Evolutionary conservation across 225 moss, liverwort and hornwort species (phyloP).

Genomic region (Pseudoscleropodium purum): DNA sequence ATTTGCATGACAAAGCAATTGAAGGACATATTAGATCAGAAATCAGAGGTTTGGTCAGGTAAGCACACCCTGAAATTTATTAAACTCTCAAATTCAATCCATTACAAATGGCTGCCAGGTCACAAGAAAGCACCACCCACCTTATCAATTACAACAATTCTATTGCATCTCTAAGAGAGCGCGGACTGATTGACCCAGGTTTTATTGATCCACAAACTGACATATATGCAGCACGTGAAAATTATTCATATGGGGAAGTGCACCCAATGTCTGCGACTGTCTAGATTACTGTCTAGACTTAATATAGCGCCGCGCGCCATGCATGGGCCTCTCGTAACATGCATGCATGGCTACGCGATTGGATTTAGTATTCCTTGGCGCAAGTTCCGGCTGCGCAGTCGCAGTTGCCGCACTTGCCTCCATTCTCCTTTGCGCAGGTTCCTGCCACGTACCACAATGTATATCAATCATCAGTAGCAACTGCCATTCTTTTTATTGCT

Average conservation of each 20-base stretch:
- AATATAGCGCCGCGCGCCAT: background rate
- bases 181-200: background rate
- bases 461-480: background rate
- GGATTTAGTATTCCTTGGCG: slow-evolving; percentile 15
- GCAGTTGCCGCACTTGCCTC: slow-evolving; percentile 34
- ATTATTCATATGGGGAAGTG: background rate
- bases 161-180: background rate
- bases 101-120: background rate
- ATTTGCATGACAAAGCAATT: background rate
- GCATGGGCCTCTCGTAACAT: background rate
- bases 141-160: background rate
- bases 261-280: background rate
- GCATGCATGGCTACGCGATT: background rate
- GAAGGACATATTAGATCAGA: background rate
- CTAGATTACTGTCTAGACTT: background rate
- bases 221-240: background rate
- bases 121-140: background rate
- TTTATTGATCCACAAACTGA: background rate
- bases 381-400: slow-evolving; percentile 29
- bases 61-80: background rate
- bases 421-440: slow-evolving; percentile 30
- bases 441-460: background rate
- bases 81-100: background rate
- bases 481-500: background rate
- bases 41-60: background rate